Evolutionary conservation across 2,329 filamentous ascomycete genomes (phyloP), one percentile per base, ranked within the genome.

Genomic region (Diplocarpon rosae): DNA sequence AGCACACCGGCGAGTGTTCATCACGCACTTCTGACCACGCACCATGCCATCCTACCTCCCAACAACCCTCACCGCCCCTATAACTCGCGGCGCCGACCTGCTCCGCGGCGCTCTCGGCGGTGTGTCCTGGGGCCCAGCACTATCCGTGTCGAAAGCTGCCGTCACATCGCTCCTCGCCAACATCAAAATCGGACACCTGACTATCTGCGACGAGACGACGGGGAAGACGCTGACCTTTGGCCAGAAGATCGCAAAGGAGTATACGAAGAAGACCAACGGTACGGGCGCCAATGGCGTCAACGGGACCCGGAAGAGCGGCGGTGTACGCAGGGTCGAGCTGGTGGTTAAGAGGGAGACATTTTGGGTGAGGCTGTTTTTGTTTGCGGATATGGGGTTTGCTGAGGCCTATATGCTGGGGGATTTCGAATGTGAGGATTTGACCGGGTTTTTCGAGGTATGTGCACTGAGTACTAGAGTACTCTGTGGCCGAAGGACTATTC

Each of bases 351-450:
- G 75, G 54, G 79, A 84, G 50, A 69, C 76, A 27, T 85, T 85
- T 59, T 86, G 80, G 80, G 71, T 83, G 56, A 72, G 81, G 33
- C 62, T 84, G 41, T 69, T 80, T 37, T 63, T 86, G 24, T 83
- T 84, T 57, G 78, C 76, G 31, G 82, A 86, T 60, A 85, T 86
- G 79, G 82, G 82, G 2, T 84, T 86, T 51, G 76, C 56, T 7
- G 59, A 61, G 39, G 75, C 78, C 24, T 85, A 83, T 57, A 85
- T 86, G 79, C 68, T 85, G 13, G 78, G 77, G 36, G 81, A 86
- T 59, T 70, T 85, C 24, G 73, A 77, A 41, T 85, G 80, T 48
- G 65, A 72, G 10, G 74, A 85, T 58, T 59, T 87, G 53, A 79
- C 78, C 1, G 70, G 71, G 2, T 84, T 86, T 58, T 85, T 87